These are phyloP conservation scores for Apiospora hydei DNA, from an alignment of 2,329 filamentous ascomycete genomes.

Conservation along the genomic window DNA sequence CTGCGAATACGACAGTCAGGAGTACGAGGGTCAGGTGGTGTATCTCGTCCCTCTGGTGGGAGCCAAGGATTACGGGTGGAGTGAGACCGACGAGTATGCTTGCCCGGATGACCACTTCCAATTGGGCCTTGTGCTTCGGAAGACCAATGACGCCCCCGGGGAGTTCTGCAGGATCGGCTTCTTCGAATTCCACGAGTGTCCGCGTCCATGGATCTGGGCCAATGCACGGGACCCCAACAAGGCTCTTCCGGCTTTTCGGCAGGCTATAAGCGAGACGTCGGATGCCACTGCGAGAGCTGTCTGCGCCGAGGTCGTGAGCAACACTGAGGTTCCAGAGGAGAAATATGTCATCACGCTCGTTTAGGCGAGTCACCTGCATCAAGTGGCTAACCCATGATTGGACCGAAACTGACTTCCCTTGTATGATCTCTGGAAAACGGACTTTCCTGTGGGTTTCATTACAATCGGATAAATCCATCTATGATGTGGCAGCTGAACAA, in stretches of 20 bases:
- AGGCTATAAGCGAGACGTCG: neutral
- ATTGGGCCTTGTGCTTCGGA: neutral
- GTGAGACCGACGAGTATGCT: too few species aligned
- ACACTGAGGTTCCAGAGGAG: neutral
- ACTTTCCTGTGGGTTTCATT: too few species aligned
- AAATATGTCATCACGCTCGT: neutral
- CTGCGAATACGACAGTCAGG: neutral
- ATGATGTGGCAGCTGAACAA: neutral
- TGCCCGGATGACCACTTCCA: neutral
- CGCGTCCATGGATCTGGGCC: neutral
- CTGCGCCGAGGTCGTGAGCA: neutral
- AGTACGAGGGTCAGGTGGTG: neutral
- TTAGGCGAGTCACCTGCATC: neutral
- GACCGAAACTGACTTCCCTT: too few species aligned
- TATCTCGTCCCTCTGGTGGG: neutral
- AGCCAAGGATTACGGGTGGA: too few species aligned
- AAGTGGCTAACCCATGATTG: neutral
- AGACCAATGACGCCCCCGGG: neutral
- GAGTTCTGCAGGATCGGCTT: neutral
- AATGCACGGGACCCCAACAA: neutral
- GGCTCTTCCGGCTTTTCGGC: neutral
- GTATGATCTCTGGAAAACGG: too few species aligned
- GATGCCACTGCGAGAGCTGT: neutral
- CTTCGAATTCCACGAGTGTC: neutral
- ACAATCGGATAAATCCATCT: too few species aligned